Conservation (phyloP, 805 yeast species). For the Pichia heedii region DNA sequence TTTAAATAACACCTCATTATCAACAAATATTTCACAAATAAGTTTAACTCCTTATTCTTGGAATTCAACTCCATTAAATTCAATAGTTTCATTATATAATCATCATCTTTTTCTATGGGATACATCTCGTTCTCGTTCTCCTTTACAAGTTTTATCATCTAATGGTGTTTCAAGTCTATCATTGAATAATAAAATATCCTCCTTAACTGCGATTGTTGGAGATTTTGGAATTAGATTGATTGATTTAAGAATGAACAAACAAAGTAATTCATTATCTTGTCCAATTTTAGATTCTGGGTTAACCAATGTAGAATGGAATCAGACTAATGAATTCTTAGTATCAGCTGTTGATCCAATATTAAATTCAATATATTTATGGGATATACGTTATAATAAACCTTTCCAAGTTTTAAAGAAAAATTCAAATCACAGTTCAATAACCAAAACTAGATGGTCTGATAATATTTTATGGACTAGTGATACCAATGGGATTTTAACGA, state of each 20-base stretch:
- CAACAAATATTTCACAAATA: slow-evolving; percentile 27
- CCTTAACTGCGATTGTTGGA: slow-evolving; percentile 57
- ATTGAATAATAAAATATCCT: slow-evolving; percentile 36
- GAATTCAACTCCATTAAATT: slow-evolving; percentile 33
- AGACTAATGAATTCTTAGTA: slow-evolving; percentile 46
- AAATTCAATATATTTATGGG: slow-evolving; percentile 58
- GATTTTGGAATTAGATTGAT: slow-evolving; percentile 65
- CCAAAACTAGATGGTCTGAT: slow-evolving; percentile 50
- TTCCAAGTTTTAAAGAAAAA: slow-evolving; percentile 49
- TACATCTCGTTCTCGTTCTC: slow-evolving; percentile 46
- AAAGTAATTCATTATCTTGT: neutral
- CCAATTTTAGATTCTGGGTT: slow-evolving; percentile 19
- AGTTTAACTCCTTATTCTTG: slow-evolving; percentile 33
- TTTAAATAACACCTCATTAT: slow-evolving; percentile 8
- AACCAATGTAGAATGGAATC: slow-evolving; percentile 53
- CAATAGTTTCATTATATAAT: slow-evolving; percentile 54
- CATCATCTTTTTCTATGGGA: slow-evolving; percentile 77
- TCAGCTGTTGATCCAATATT: slow-evolving; percentile 52
- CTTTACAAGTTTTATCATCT: slow-evolving; percentile 44
- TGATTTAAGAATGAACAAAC: slow-evolving; percentile 47
- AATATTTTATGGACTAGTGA: slow-evolving; percentile 45
- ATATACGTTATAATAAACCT: slow-evolving; percentile 50
- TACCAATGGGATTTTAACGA: slow-evolving; percentile 56
- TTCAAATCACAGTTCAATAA: slow-evolving; percentile 33
- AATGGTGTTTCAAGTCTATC: slow-evolving; percentile 46